phyloP scores from a whole-genome alignment of 176 grass and related monocot genomes.

The Themeda triandra region DNA sequence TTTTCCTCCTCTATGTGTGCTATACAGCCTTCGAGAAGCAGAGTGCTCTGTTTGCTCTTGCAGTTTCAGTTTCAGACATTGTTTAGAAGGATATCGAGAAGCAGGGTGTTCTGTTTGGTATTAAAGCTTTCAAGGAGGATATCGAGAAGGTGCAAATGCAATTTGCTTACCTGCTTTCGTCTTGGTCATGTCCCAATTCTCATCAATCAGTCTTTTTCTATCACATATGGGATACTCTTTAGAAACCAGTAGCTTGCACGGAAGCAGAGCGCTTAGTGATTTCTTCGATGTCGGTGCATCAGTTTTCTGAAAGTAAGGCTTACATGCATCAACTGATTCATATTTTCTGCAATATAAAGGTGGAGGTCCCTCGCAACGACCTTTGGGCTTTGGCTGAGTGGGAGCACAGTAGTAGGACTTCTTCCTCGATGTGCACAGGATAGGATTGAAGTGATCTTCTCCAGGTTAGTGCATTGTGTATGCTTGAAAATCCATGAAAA shows the following conservation, averaged over 20 bases:
- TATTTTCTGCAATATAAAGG: conserved; percentile 57
- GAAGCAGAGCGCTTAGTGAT: conserved; percentile 68
- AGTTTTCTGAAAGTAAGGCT: conserved; percentile 26
- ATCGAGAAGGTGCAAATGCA: conserved; percentile 61
- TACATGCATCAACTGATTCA: conserved; percentile 7
- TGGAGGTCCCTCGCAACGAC: conserved; percentile 75
- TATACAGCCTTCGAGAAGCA: conserved; percentile 84
- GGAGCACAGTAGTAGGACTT: too few species aligned
- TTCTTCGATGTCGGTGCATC: conserved; percentile 82
- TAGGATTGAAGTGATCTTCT: too few species aligned
- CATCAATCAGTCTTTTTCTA: conserved; percentile 16
- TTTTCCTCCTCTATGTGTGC: too few species aligned
- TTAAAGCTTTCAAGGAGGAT: conserved; percentile 80
- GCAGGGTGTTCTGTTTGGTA: too few species aligned
- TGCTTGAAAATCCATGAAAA: too few species aligned
- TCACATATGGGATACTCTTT: conserved; percentile 83
- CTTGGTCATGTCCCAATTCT: conserved; percentile 9
- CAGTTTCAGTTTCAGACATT: conserved; percentile 85
- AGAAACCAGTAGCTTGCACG: conserved; percentile 77
- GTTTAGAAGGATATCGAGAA: too few species aligned
- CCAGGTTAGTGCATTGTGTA: too few species aligned
- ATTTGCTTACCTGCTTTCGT: not conserved
- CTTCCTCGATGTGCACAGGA: too few species aligned
- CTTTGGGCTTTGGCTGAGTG: too few species aligned
- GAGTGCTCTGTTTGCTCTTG: conserved; percentile 79